Conservation (phyloP, 2,329 filamentous ascomycete genomes). For the Diaporthe citrichinensis region DNA sequence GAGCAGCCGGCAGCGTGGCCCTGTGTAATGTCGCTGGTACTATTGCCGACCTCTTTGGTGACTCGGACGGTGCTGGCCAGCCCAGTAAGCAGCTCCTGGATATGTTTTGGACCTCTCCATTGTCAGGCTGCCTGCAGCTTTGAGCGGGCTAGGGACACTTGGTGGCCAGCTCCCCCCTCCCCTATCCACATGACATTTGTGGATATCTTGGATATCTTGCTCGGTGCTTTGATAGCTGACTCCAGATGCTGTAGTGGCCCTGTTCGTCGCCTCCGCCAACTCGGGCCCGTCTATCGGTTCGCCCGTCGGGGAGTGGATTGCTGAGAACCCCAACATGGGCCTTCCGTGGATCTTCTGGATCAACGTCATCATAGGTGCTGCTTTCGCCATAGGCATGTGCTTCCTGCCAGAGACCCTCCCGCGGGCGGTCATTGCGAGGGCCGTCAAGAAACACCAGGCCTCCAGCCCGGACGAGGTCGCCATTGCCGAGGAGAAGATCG, state of each 20-base stretch:
- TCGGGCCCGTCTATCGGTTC: slow-evolving; percentile 56
- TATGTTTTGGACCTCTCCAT: background rate
- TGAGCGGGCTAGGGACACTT: too few relatives aligned
- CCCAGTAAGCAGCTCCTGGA: slow-evolving; percentile 45
- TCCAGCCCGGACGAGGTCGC: slow-evolving; percentile 50
- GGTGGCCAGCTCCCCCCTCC: background rate
- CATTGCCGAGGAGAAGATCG: slow-evolving; percentile 52
- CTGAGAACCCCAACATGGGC: slow-evolving; percentile 52
- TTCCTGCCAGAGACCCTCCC: slow-evolving; percentile 58
- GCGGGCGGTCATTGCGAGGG: slow-evolving; percentile 54
- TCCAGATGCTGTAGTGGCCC: slow-evolving; percentile 48
- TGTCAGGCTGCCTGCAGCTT: too few relatives aligned
- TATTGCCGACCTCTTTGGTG: slow-evolving; percentile 54
- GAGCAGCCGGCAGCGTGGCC: slow-evolving; percentile 52
- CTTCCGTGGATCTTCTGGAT: slow-evolving; percentile 58
- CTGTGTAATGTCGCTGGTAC: slow-evolving; percentile 54
- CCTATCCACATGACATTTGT: background rate
- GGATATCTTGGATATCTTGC: background rate
- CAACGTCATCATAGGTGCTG: slow-evolving; percentile 57
- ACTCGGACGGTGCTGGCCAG: slow-evolving; percentile 55
- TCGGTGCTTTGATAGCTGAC: background rate
- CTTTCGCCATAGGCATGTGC: slow-evolving; percentile 52
- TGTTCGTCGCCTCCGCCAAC: slow-evolving; percentile 57
- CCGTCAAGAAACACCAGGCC: slow-evolving; percentile 49
- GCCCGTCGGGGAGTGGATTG: slow-evolving; percentile 57